A percentile compares a stretch with the other conserved stretches of the same genome.
Conservation (phyloP, 306 rosid genomes). For the Pterocarpus santalinus region DNA sequence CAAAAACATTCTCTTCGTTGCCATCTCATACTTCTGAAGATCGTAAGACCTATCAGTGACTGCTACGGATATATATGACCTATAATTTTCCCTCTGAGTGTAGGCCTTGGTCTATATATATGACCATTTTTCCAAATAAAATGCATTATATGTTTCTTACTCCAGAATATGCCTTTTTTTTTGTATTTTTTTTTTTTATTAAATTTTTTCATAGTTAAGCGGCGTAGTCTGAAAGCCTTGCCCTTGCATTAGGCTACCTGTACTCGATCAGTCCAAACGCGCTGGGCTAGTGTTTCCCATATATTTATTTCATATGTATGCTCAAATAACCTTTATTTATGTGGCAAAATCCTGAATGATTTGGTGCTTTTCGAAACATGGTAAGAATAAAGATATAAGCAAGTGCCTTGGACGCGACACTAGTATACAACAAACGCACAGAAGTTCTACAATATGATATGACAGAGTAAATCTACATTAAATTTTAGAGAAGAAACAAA, state of each 20-base stretch:
- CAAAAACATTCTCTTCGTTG: no score
- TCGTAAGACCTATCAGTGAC: no score
- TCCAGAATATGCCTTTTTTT: background rate
- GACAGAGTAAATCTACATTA: conserved; percentile 42
- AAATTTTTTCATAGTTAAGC: background rate
- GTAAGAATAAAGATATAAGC: conserved; percentile 5
- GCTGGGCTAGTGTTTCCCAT: background rate
- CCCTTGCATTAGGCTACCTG: background rate
- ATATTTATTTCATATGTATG: background rate
- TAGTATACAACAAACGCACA: conserved; percentile 28
- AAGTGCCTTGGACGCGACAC: background rate
- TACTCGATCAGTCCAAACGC: background rate
- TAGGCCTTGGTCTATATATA: no score
- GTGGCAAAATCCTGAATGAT: background rate
- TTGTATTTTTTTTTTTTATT: background rate
- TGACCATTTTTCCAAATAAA: no score
- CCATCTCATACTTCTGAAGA: no score
- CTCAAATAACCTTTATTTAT: background rate
- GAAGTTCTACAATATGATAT: conserved; percentile 31
- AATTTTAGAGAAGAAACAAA: conserved; percentile 36
- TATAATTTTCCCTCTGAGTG: no score
- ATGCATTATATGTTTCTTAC: background rate
- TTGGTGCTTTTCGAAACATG: conserved; percentile 7
- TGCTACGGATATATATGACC: no score
- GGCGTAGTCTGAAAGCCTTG: background rate